These are phyloP conservation scores for Cystofilobasidium bisporidii DNA, from an alignment of 768 basidiomycete genomes.

Conservation along the genomic window DNA sequence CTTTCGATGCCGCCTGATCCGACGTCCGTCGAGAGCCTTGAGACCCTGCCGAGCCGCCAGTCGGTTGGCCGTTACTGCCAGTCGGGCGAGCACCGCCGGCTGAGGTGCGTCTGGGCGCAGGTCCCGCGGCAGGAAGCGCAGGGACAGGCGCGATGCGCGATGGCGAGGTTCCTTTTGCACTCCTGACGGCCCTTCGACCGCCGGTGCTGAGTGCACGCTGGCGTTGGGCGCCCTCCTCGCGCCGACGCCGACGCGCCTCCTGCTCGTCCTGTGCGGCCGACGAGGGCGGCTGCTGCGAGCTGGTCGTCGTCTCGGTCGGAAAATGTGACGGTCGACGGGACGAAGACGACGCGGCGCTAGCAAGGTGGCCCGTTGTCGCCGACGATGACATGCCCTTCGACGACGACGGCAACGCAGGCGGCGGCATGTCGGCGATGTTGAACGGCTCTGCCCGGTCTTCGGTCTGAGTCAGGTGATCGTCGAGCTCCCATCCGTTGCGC, in stretches of 20 bases:
- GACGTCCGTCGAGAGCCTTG: too few species aligned
- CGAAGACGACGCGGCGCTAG: background rate
- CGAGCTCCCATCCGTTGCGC: slow-evolving; percentile 2
- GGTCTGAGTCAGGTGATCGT: background rate
- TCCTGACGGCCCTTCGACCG: too few species aligned
- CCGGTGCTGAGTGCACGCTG: slow-evolving; percentile 5
- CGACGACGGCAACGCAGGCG: background rate
- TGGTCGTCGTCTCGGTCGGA: background rate
- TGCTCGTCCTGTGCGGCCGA: background rate
- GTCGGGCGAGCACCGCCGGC: too few species aligned
- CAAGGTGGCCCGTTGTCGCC: background rate
- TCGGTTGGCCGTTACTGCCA: too few species aligned
- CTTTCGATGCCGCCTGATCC: too few species aligned
- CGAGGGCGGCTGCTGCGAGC: background rate
- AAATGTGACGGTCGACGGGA: too few species aligned
- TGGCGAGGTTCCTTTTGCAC: too few species aligned
- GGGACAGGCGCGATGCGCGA: too few species aligned
- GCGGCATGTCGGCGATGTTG: background rate
- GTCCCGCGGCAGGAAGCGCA: background rate
- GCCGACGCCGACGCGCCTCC: background rate
- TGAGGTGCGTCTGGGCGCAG: background rate
- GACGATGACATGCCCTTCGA: background rate
- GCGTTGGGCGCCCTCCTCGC: slow-evolving; percentile 1
- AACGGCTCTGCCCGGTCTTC: background rate
- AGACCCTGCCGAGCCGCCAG: too few species aligned